Evolutionary conservation across 2,329 filamentous ascomycete genomes (phyloP).

Genomic region (Cordyceps farinosa): DNA sequence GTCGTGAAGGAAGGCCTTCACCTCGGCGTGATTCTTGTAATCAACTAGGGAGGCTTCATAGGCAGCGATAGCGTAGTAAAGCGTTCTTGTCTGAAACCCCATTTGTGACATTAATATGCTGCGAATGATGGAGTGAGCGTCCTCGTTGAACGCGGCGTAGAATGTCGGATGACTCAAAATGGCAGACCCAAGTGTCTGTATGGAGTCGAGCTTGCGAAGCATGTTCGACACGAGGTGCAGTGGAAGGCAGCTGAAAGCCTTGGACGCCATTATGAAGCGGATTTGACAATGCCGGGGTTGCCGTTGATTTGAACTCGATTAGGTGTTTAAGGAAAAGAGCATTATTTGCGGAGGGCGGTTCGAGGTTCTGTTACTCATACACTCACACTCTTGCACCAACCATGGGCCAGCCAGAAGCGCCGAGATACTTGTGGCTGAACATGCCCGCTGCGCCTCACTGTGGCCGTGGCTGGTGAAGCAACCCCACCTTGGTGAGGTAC

Average conservation of each 20-base stretch:
- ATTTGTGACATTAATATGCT: not conserved
- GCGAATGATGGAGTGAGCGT: not conserved
- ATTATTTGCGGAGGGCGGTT: too few relatives aligned
- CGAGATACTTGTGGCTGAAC: not conserved
- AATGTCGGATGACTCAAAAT: not conserved
- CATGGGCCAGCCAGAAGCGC: not conserved
- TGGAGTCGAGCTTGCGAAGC: not conserved
- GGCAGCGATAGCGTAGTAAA: not conserved
- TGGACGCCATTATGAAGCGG: not conserved
- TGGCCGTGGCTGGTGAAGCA: constrained; percentile 1
- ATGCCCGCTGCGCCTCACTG: not conserved
- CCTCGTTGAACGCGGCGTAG: not conserved
- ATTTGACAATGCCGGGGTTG: too few relatives aligned
- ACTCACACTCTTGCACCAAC: not conserved
- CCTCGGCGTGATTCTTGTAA: not conserved
- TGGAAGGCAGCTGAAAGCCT: not conserved
- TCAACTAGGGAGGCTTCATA: not conserved
- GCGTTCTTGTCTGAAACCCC: not conserved
- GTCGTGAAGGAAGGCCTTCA: not conserved
- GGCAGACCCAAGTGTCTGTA: not conserved
- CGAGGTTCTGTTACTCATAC: too few relatives aligned
- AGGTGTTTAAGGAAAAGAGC: too few relatives aligned
- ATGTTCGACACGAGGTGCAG: not conserved
- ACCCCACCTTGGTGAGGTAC: not conserved
- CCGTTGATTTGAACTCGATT: not conserved